phyloP scores from a whole-genome alignment of 805 yeast genomes.

The Cyberlindnera veronae region DNA sequence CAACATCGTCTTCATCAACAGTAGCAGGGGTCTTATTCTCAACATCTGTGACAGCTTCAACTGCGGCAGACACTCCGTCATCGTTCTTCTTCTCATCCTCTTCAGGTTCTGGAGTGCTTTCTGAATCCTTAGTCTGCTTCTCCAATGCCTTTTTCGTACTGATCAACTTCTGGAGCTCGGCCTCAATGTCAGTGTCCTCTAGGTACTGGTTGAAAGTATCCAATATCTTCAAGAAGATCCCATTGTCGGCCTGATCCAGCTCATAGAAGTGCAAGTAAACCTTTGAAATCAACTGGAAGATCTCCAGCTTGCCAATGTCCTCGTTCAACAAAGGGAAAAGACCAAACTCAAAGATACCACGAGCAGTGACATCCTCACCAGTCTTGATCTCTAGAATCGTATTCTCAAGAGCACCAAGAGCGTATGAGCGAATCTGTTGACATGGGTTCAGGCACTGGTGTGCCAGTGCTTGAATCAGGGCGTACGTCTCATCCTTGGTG shows the following conservation, averaged over 20 bases:
- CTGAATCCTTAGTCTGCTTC: slow-evolving; percentile 4
- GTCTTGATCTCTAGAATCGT: slow-evolving; percentile 34
- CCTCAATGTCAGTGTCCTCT: slow-evolving; percentile 37
- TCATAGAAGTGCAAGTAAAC: slow-evolving; percentile 49
- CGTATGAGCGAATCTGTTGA: slow-evolving; percentile 64
- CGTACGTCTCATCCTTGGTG: slow-evolving; percentile 38
- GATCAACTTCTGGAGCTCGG: slow-evolving; percentile 36
- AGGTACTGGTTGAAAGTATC: slow-evolving; percentile 37
- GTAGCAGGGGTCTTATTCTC: no score
- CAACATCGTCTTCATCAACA: slow-evolving; percentile 13
- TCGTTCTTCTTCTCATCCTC: slow-evolving; percentile 1
- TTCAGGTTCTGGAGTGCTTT: slow-evolving; percentile 4
- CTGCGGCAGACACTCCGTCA: no score
- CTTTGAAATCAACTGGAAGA: slow-evolving; percentile 65
- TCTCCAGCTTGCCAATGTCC: slow-evolving; percentile 64
- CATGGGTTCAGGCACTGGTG: slow-evolving; percentile 91
- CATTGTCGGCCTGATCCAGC: slow-evolving; percentile 33
- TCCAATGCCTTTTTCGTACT: slow-evolving; percentile 33
- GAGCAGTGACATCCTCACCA: slow-evolving; percentile 40
- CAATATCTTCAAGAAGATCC: slow-evolving; percentile 35
- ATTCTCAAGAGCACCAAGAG: slow-evolving; percentile 57
- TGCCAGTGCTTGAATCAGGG: slow-evolving; percentile 77
- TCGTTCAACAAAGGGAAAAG: slow-evolving; percentile 70
- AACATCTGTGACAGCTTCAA: no score
- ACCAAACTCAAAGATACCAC: slow-evolving; percentile 65